Evolutionary conservation across 2,329 filamentous ascomycete species (phyloP), one percentile per base, ranked within the genome.

Genomic region (Akanthomyces dipterigenus): DNA sequence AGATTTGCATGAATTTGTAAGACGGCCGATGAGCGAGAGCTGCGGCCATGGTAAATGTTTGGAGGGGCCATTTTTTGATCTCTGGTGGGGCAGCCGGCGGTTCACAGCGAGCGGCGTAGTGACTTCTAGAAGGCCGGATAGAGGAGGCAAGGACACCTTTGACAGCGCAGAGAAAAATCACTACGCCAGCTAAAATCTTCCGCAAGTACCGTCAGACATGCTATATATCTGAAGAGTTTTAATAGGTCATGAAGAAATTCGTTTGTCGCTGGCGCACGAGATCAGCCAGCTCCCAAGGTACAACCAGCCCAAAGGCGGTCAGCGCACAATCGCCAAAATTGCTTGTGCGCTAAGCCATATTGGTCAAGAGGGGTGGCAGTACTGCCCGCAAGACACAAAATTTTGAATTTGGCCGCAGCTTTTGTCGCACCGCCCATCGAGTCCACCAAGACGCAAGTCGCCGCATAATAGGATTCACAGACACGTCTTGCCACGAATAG

Each of bases 321-420:
- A 70, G 64, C n/a, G 24, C 56, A 53, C 53, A 55, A 8, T 56
- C 45, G 43, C 28, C 49, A 60, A 60, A 45, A n/a, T 28, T 34
- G 50, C 12, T 7, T 11, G 3, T 8, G 34, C 67, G 61, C 73
- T 73, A 73, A 67, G 34, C 72, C 66, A 5, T 31, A 66, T 65
- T 20, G 1, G 64, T 68, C 63, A 70, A 67, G 73, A 72, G 73
- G 73, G 71, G 71, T 72, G 70, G 67, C 67, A 71, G 71, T 74
- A 65, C 63, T 45, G 56, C 64, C 62, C 36, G n/a, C 38, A 55
- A 63, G 58, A 42, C 63, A 65, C 59, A 66, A 64, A 63, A 64
- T 64, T 66, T 65, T 63, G 60, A 62, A 55, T 64, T 65, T 42
- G 54, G 61, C 61, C 56, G 49, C 60, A 57, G 28, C 42, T 50